Conservation (phyloP, 371 early-diverging fungal genomes). For the Phascolomyces articulosus region DNA sequence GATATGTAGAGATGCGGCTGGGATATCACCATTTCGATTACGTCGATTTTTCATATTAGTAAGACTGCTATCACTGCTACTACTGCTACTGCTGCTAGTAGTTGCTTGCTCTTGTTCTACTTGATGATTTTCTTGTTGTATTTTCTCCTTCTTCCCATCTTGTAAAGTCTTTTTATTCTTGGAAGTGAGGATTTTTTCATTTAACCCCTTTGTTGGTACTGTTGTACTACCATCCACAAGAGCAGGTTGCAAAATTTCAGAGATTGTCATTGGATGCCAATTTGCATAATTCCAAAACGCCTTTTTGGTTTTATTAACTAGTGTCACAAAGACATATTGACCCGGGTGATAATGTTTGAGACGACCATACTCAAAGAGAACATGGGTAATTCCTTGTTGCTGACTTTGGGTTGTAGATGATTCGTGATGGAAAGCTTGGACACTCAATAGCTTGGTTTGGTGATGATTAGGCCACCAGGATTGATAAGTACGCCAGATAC, state of each 20-base stretch:
- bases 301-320: constrained; percentile 21
- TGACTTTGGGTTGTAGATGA: too few relatives aligned
- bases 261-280: constrained; percentile 52
- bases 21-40: not conserved
- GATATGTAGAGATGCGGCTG: constrained; percentile 42
- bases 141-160: not conserved
- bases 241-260: constrained; percentile 32
- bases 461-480: constrained; percentile 29
- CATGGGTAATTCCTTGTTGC: constrained; percentile 35
- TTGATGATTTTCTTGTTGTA: not conserved
- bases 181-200: not conserved
- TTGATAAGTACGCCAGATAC: constrained; percentile 40
- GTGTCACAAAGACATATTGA: constrained; percentile 45
- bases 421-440: constrained; percentile 16
- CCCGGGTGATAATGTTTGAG: constrained; percentile 36
- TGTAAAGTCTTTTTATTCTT: too few relatives aligned
- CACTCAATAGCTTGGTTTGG: constrained; percentile 15
- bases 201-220: not conserved
- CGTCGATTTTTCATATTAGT: not conserved
- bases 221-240: too few relatives aligned
- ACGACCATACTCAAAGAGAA: constrained; percentile 39
- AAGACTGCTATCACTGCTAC: not conserved
- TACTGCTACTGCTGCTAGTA: not conserved
- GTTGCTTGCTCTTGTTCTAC: not conserved
- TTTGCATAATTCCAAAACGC: constrained; percentile 30